Conservation (phyloP, 768 basidiomycete species). For the Tylopilus subfusipes region DNA sequence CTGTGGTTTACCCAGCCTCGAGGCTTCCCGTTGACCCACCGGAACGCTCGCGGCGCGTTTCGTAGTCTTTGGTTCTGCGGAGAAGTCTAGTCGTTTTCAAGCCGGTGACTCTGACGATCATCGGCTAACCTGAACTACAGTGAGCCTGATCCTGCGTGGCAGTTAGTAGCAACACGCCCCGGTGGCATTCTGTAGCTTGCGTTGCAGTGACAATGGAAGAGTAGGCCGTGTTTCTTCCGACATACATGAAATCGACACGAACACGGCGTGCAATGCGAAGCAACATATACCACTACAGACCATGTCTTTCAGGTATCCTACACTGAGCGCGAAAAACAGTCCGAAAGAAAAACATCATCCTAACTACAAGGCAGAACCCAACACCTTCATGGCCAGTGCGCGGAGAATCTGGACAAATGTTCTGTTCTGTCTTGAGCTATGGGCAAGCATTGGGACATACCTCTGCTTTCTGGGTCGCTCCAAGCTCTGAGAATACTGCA, state of each 20-base stretch:
- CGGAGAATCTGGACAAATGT: conserved; percentile 59
- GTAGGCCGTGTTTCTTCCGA: neutral
- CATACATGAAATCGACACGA: conserved; percentile 6
- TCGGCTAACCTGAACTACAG: conserved; percentile 17
- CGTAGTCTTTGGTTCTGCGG: conserved; percentile 12
- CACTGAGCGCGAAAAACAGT: neutral
- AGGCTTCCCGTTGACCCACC: conserved; percentile 9
- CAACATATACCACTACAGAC: neutral
- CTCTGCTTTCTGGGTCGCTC: conserved; percentile 81
- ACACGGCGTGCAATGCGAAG: neutral
- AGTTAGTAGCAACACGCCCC: neutral
- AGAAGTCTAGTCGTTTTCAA: conserved; percentile 3
- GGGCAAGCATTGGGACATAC: conserved; percentile 38
- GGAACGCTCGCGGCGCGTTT: conserved; percentile 18
- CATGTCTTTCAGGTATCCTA: conserved; percentile 6
- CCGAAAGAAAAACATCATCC: neutral
- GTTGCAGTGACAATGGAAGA: neutral
- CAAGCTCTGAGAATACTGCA: conserved; percentile 77
- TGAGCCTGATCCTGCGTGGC: neutral
- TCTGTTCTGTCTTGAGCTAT: neutral
- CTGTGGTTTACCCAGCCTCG: conserved; percentile 11
- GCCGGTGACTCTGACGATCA: neutral
- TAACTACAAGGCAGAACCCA: conserved; percentile 55
- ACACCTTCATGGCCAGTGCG: conserved; percentile 76
- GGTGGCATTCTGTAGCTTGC: conserved; percentile 17